A percentile compares a stretch with the other conserved stretches of the same genome.
These are phyloP conservation scores for Mucor saturninus DNA, from an alignment of 371 early-diverging fungal species.

Conservation along the genomic window DNA sequence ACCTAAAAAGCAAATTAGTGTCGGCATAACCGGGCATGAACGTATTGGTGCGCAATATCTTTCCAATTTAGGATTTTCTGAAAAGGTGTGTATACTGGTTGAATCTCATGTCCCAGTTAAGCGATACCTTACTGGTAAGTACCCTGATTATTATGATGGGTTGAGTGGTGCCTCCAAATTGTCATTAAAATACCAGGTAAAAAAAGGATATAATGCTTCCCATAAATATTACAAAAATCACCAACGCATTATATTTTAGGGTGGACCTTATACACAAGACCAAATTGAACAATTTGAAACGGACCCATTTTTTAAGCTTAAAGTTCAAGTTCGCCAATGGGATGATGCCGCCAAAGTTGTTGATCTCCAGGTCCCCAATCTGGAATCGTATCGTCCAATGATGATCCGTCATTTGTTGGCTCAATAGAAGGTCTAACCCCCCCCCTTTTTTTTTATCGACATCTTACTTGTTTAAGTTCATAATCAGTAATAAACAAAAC, in stretches of 20 bases:
- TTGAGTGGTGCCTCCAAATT: constrained; percentile 56
- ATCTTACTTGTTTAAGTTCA: neutral
- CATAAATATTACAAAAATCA: too few species aligned
- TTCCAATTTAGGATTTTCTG: constrained; percentile 52
- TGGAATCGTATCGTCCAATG: constrained; percentile 51
- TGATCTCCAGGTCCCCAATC: constrained; percentile 42
- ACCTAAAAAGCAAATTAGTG: constrained; percentile 34
- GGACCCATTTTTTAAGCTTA: constrained; percentile 53
- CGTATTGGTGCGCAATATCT: constrained; percentile 57
- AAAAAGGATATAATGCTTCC: too few species aligned
- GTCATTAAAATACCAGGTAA: constrained; percentile 50
- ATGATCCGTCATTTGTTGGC: constrained; percentile 35
- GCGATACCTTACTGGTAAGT: constrained; percentile 55
- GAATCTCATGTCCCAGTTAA: constrained; percentile 62
- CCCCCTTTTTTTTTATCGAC: neutral
- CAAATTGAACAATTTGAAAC: constrained; percentile 50
- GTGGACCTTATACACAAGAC: constrained; percentile 50
- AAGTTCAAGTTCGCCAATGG: constrained; percentile 59
- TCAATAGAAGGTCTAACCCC: neutral
- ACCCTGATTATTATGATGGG: constrained; percentile 45
- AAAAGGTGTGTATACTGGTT: constrained; percentile 53
- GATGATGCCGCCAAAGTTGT: constrained; percentile 58
- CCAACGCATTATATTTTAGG: constrained; percentile 18
- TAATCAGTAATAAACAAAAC: too few species aligned
- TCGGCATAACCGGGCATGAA: constrained; percentile 57